These are phyloP conservation scores for Kwoniella mangroviensis DNA, from an alignment of 768 basidiomycete species.

Conservation along the genomic window DNA sequence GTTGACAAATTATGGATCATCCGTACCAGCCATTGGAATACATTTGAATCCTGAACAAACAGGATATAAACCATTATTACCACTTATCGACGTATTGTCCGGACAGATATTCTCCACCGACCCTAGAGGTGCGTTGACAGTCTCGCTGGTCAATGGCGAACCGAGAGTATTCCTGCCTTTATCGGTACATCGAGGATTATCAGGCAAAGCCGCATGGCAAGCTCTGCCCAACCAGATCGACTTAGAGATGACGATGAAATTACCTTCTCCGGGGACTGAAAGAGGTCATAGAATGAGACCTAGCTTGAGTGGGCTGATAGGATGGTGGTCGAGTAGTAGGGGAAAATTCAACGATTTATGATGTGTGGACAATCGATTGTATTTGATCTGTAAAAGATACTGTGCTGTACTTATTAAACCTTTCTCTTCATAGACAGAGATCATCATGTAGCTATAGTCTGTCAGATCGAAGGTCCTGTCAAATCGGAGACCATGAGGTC, in stretches of 20 bases:
- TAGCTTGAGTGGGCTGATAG: constrained; percentile 35
- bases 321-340: constrained; percentile 27
- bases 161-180: constrained; percentile 50
- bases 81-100: constrained; percentile 45
- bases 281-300: constrained; percentile 28
- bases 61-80: constrained; percentile 43
- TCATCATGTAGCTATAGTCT: no score
- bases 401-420: no score
- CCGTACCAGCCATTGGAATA: constrained; percentile 28
- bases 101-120: constrained; percentile 47
- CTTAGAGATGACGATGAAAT: neutral
- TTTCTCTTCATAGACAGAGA: no score
- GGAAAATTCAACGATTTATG: constrained; percentile 15
- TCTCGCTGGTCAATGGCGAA: constrained; percentile 42
- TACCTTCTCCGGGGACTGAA: constrained; percentile 23
- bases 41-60: constrained; percentile 34
- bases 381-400: no score
- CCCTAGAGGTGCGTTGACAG: constrained; percentile 38
- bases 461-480: no score
- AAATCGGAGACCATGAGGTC: no score
- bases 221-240: constrained; percentile 12
- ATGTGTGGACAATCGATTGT: neutral
- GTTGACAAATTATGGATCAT: constrained; percentile 50
- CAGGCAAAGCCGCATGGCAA: constrained; percentile 21
- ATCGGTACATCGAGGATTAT: constrained; percentile 22